These are phyloP conservation scores for Paramecium tetraurelia DNA, from an alignment of 73 alveolate genomes.

Conservation along the genomic window DNA sequence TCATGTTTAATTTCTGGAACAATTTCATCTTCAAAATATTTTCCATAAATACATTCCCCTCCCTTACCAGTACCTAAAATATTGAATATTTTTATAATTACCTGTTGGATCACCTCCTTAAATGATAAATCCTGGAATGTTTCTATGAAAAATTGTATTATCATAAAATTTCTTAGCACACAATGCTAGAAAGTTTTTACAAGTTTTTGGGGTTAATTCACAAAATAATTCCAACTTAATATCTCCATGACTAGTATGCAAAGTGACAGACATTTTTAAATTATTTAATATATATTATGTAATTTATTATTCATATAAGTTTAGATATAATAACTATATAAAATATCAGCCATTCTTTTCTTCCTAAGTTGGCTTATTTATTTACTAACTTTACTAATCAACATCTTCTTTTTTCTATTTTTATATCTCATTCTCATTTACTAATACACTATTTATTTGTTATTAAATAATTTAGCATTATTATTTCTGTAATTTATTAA, in stretches of 20 bases:
- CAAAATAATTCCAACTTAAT: slow-evolving; percentile 69
- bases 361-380: background rate
- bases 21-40: slow-evolving; percentile 70
- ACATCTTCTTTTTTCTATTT: background rate
- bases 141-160: slow-evolving; percentile 69
- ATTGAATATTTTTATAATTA: background rate
- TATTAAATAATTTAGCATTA: background rate
- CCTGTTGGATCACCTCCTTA: slow-evolving; percentile 84
- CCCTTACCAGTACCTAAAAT: slow-evolving; percentile 70
- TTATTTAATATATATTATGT: background rate
- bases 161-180: slow-evolving; percentile 68
- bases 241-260: slow-evolving; percentile 72
- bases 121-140: slow-evolving; percentile 69
- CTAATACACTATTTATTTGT: background rate
- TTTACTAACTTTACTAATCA: background rate
- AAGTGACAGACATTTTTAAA: slow-evolving; percentile 70
- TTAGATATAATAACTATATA: background rate
- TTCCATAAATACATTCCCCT: slow-evolving; percentile 70
- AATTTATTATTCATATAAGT: background rate
- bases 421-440: background rate
- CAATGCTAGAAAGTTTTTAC: slow-evolving; percentile 68
- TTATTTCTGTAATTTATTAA: background rate
- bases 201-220: slow-evolving; percentile 64
- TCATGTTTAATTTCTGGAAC: slow-evolving; percentile 67
- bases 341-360: background rate